phyloP scores from a whole-genome alignment of 1,139 yeast genomes.

The Ashbya aceris region DNA sequence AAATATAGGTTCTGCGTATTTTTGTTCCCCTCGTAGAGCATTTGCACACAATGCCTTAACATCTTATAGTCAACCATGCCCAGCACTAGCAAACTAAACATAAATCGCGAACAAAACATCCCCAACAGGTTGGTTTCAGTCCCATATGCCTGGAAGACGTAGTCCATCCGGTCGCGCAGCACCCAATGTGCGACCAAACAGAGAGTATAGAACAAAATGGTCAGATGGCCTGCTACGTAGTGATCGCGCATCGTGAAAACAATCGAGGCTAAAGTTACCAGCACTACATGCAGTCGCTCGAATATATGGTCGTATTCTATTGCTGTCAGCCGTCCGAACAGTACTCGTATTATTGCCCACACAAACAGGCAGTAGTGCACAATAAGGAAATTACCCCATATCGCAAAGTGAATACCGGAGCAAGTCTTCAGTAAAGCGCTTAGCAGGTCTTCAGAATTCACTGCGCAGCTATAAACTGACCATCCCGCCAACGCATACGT shows the following conservation, averaged over 20 bases:
- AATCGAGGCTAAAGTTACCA: slow-evolving; percentile 58
- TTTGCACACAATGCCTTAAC: slow-evolving; percentile 45
- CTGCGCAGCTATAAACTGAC: slow-evolving; percentile 7
- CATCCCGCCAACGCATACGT: slow-evolving; percentile 8
- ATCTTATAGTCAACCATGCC: slow-evolving; percentile 42
- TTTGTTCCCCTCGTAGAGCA: no score
- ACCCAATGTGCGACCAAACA: slow-evolving; percentile 71
- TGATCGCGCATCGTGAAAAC: slow-evolving; percentile 50
- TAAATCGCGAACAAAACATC: slow-evolving; percentile 31
- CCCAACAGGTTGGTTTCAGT: slow-evolving; percentile 31
- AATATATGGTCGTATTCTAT: slow-evolving; percentile 72
- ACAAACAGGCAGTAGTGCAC: slow-evolving; percentile 25
- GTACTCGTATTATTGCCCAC: slow-evolving; percentile 29
- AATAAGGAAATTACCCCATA: slow-evolving; percentile 28
- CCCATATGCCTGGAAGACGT: slow-evolving; percentile 33
- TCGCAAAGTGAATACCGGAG: slow-evolving; percentile 35
- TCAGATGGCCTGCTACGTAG: slow-evolving; percentile 31
- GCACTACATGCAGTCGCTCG: slow-evolving; percentile 53
- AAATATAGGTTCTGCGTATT: slow-evolving; percentile 40
- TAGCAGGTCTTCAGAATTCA: slow-evolving; percentile 15
- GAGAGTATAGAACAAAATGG: slow-evolving; percentile 28
- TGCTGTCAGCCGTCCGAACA: slow-evolving; percentile 70
- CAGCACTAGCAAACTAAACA: slow-evolving; percentile 36
- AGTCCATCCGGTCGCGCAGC: slow-evolving; percentile 53
- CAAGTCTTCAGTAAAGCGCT: slow-evolving; percentile 33